Evolutionary conservation across 441 rosid species (phyloP).

Genomic region (Gossypium davidsonii): DNA sequence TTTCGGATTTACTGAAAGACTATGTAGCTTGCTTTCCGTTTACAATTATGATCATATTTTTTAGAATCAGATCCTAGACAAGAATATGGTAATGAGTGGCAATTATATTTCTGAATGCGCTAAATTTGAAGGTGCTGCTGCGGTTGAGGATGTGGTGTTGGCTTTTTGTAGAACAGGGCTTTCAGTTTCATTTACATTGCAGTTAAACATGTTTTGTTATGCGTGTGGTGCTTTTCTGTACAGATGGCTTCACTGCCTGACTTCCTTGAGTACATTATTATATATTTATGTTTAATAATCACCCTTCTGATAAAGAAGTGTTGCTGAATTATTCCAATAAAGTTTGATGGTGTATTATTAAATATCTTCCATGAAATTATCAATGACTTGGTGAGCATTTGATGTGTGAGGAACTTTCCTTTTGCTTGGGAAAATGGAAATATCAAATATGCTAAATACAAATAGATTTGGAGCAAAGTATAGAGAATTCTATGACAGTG

Average conservation of each 20-base stretch:
- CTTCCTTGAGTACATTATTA: slow-evolving; percentile 2
- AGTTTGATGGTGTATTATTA: slow-evolving; percentile 16
- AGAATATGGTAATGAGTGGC: neutral
- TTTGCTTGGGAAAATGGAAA: slow-evolving; percentile 16
- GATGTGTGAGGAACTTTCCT: slow-evolving; percentile 13
- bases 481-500: slow-evolving; percentile 19
- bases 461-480: slow-evolving; percentile 19
- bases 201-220: slow-evolving; percentile 1
- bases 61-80: neutral
- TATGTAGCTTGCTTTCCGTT: neutral
- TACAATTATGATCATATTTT: neutral
- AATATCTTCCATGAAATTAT: slow-evolving; percentile 8
- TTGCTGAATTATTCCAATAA: slow-evolving; percentile 18
- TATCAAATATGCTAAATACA: slow-evolving; percentile 17
- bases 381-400: slow-evolving; percentile 5
- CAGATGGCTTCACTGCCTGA: slow-evolving; percentile 2
- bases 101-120: slow-evolving; percentile 8
- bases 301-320: slow-evolving; percentile 12
- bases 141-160: neutral
- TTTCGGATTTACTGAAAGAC: neutral
- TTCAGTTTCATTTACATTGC: neutral
- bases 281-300: slow-evolving; percentile 11
- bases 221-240: slow-evolving; percentile 2
- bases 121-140: slow-evolving; percentile 5
- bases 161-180: neutral